Evolutionary conservation across 495 filamentous ascomycete species (phyloP), one percentile per base, ranked within the genome.

Genomic region (Baudoinia panamericana): DNA sequence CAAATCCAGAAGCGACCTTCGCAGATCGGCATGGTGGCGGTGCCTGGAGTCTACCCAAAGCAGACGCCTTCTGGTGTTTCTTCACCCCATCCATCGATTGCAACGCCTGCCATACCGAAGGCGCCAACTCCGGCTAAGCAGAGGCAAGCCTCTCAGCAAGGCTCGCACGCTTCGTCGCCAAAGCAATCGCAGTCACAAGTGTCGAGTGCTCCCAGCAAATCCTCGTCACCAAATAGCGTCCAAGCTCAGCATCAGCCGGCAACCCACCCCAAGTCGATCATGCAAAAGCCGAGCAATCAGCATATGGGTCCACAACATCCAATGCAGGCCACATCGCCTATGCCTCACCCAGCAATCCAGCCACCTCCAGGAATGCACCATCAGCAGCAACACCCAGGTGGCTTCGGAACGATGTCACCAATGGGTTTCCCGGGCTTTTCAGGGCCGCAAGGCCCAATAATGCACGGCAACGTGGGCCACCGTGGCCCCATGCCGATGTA

Each of bases 91-190:
- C 66, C 86, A 25, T 60, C 77, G 21, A 68, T 82, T 46, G 78
- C 84, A 16, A 87, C 82, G 4, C 87, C 90, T 4, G 75, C 74
- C 26, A 62, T 92, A 28, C 80, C 88, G 1, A 94, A 94, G 57
- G 75, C 75, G 29, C 73, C 84, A 3, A 87, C 84, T 17, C 82
- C 85, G 11, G 39, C 32, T 15, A 76, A 71, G 31, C 65, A 72
- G 24, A 76, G 85, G 13, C 83, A 86, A 41, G 53, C 72, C 18
- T 93, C 88, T 11, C 82, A 88, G 39, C 84, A 93, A 57, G 83
- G 75, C 22, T 80, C 82, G 17, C 75, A 72, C 55, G 70, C 60
- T 29, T 82, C 74, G 7, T 82, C 80, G 35, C 81, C 74, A 30
- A 81, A 70, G 58, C 77, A 65, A 26, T 66, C 64, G 15, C 71